Evolutionary conservation across 2,329 filamentous ascomycete species (phyloP).

Genomic region (Saccharata proteae): DNA sequence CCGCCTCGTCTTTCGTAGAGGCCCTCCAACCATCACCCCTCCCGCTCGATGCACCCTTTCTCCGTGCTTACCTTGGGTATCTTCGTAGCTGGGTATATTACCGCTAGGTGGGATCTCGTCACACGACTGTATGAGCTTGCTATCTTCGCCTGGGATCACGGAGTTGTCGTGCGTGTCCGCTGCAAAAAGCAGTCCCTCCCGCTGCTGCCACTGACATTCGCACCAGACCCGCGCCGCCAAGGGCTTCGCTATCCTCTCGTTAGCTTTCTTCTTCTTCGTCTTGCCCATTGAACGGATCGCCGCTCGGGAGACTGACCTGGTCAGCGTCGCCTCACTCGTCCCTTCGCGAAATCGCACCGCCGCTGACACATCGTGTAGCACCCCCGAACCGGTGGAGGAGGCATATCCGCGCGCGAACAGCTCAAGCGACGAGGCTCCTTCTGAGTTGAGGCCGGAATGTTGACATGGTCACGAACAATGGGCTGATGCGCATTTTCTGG

Average conservation of each 20-base stretch:
- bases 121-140: slow-evolving; percentile 93
- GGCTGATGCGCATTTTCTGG: slow-evolving; percentile 97
- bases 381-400: slow-evolving; percentile 62
- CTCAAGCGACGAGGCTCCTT: slow-evolving; percentile 89
- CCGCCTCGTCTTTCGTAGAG: no score
- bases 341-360: neutral
- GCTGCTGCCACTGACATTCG: slow-evolving; percentile 7
- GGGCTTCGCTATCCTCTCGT: slow-evolving; percentile 68
- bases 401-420: slow-evolving; percentile 91
- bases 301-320: slow-evolving; percentile 64
- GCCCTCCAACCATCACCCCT: neutral
- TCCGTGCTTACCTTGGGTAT: slow-evolving; percentile 91
- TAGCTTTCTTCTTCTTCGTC: slow-evolving; percentile 74
- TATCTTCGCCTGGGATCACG: slow-evolving; percentile 97
- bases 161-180: slow-evolving; percentile 64
- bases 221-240: slow-evolving; percentile 68
- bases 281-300: slow-evolving; percentile 78
- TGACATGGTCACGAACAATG: slow-evolving; percentile 59
- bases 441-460: slow-evolving; percentile 45
- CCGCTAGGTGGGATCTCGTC: slow-evolving; percentile 96
- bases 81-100: slow-evolving; percentile 99
- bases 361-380: slow-evolving; percentile 48
- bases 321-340: slow-evolving; percentile 34
- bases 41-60: slow-evolving; percentile 82
- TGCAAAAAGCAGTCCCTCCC: no score